Evolutionary conservation across 345 rosid species (phyloP), one percentile per base, ranked within the genome.

Genomic region (Geranium rotundifolium): DNA sequence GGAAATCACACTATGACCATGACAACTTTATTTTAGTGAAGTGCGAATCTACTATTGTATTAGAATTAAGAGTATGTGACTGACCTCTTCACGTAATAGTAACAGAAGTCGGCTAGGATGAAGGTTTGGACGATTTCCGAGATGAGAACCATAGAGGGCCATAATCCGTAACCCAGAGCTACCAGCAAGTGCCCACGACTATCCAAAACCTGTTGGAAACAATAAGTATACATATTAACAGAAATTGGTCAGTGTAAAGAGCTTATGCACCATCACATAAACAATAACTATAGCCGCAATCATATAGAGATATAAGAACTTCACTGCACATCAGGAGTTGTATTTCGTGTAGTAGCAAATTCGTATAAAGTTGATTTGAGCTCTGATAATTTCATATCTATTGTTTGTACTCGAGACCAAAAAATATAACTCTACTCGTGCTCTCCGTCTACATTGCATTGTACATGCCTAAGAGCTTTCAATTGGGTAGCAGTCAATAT

Each of bases 71-170:
- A n/a, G 49, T 37, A 18, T 58, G 60, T 31, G 18, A 58, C 72
- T 18, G 67, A 88, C 99, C 99, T 90, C 74, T 82, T 88, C 60
- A 93, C 82, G 59, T 93, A 93, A 75, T 90, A 93, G 73, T 93
- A 93, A 71, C 99, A 93, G 82, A 93, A 93, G 72, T 93, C 99
- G 0, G 99, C 99, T 67, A 93, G 73, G 77, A 93, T 93, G 82
- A 93, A 93, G 57, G 99, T 93, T 69, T 93, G 99, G 34, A 93
- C 97, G 58, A 93, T 86, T 76, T 93, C 99, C 0, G 99, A 88
- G 65, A 93, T 81, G 3, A 93, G 92, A 79, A 93, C 97, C 96
- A 93, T 90, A 10, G 96, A 85, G 63, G 99, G 99, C 99, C 99
- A 93, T 62, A 93, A 69, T 68, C 99, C 99, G 65, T 90, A 82